Evolutionary conservation across 495 filamentous ascomycete species (phyloP).

Genomic region (Podospora bellae-mahoneyi): DNA sequence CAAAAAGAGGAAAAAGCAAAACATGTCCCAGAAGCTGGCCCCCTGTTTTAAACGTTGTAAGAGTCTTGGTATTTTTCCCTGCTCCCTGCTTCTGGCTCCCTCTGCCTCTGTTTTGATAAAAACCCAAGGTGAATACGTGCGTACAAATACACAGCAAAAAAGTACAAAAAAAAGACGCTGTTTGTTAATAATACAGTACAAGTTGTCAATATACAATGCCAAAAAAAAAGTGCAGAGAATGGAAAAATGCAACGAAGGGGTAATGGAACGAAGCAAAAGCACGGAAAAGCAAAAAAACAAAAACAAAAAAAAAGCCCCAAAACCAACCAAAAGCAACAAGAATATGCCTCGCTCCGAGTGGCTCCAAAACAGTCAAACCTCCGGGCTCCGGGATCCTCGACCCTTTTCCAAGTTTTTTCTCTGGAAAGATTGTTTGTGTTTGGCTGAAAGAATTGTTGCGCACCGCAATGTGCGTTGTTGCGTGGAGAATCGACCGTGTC

Average conservation of each 20-base stretch:
- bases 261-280: background rate
- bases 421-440: too few species aligned
- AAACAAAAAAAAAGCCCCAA: conserved; percentile 11
- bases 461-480: background rate
- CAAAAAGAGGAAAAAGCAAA: conserved; percentile 5
- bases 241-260: conserved; percentile 17
- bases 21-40: conserved; percentile 9
- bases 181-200: conserved; percentile 4
- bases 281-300: background rate
- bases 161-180: background rate
- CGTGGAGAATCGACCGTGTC: background rate
- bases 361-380: background rate
- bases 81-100: background rate
- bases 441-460: conserved; percentile 8
- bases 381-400: background rate
- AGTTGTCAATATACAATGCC: conserved; percentile 6
- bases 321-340: conserved; percentile 6
- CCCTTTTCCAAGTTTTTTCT: background rate
- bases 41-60: conserved; percentile 1
- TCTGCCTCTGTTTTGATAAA: background rate
- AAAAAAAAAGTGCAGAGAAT: conserved; percentile 8
- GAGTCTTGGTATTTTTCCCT: background rate
- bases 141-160: conserved; percentile 6
- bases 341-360: background rate
- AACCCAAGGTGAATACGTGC: background rate